Evolutionary conservation across 2,329 filamentous ascomycete genomes (phyloP).

Genomic region (Aspergillus ruber): DNA sequence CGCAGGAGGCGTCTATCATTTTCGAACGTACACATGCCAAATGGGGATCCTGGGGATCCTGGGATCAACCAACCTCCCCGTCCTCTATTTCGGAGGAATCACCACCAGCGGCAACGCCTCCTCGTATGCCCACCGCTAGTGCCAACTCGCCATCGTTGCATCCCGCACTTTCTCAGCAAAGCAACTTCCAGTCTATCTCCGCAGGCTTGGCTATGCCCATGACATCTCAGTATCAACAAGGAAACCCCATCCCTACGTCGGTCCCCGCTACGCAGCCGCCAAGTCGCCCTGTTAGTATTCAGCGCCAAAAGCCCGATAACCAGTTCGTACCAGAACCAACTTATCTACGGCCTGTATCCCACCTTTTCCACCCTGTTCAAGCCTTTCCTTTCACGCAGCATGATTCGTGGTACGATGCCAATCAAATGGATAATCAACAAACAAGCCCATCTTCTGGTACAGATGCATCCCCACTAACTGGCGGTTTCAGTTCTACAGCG

Average conservation of each 20-base stretch:
- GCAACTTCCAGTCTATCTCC: constrained; percentile 6
- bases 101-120: constrained; percentile 10
- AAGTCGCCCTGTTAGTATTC: constrained; percentile 12
- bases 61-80: constrained; percentile 35
- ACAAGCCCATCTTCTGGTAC: constrained; percentile 25
- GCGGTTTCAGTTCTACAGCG: constrained; percentile 51
- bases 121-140: constrained; percentile 14
- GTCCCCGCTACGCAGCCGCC: constrained; percentile 15
- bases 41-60: constrained; percentile 62
- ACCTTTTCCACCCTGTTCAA: constrained; percentile 12
- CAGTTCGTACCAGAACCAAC: constrained; percentile 24
- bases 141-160: constrained; percentile 11
- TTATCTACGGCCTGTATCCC: constrained; percentile 23
- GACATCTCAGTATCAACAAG: constrained; percentile 11
- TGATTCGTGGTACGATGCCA: constrained; percentile 29
- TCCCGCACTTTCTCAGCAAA: constrained; percentile 3
- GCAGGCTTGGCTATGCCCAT: constrained; percentile 9
- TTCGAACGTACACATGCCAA: constrained; percentile 73
- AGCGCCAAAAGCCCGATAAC: constrained; percentile 14
- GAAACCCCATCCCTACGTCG: constrained; percentile 10
- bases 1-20: constrained; percentile 71
- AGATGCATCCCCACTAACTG: constrained; percentile 41
- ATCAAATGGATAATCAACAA: constrained; percentile 17
- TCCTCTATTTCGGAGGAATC: constrained; percentile 20
- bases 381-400: constrained; percentile 20